A percentile compares a stretch with the other conserved stretches of the same genome.
These are phyloP conservation scores for Przewalskia tangutica DNA, from an alignment of 257 asterid genomes.

Conservation along the genomic window DNA sequence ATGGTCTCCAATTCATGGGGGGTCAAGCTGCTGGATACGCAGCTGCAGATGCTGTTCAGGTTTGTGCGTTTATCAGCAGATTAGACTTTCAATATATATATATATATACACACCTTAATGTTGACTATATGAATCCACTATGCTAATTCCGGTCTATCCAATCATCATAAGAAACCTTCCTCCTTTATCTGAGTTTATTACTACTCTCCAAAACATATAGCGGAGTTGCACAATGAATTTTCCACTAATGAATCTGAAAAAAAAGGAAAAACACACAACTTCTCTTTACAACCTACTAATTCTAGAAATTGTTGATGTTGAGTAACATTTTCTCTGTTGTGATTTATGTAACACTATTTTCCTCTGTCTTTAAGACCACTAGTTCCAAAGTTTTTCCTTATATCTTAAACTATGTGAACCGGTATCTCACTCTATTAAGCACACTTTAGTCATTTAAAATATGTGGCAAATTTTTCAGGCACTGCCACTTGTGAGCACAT, in stretches of 20 bases:
- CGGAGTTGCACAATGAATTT: background rate
- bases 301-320: background rate
- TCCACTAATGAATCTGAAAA: background rate
- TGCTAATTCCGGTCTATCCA: no score
- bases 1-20: conserved; percentile 98
- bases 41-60: conserved; percentile 99
- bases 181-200: background rate
- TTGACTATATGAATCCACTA: background rate
- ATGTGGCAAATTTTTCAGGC: conserved; percentile 42
- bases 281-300: background rate
- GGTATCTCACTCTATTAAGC: background rate
- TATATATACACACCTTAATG: background rate
- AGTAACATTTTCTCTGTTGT: background rate
- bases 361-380: background rate
- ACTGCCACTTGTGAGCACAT: conserved; percentile 87
- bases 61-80: conserved; percentile 8
- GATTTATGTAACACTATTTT: no score
- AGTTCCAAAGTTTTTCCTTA: background rate
- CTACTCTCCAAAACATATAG: background rate
- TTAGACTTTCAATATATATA: background rate
- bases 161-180: background rate
- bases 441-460: background rate
- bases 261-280: background rate
- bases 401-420: background rate
- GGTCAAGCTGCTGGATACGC: conserved; percentile 99